Base-by-base conservation (phyloP, 306 rosid genomes). In the Rubus parviflorus region DNA sequence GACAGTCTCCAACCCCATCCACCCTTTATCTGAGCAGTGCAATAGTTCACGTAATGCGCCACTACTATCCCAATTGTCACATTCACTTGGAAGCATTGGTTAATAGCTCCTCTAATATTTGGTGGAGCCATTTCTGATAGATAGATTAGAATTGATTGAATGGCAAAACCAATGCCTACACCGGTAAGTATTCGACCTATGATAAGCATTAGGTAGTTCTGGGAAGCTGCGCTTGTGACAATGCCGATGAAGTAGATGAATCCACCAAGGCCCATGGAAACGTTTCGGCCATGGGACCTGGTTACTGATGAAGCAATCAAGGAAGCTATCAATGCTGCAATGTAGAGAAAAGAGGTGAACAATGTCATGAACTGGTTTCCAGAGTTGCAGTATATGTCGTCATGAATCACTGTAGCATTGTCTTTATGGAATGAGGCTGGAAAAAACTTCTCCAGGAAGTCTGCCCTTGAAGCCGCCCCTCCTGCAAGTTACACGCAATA, bases 41-140 rank as follows among this genome's bases (percentile, higher is more conserved):
- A 84, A 30, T 81, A 83, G 73, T 88, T 85, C 15, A 83, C 75
- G 1, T 83, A 74, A 68, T 85, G 83, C 6, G 85, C 89, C 1
- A 43, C 42, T 1, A 88, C 14, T 8, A 88, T 85, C 2, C 91
- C 89, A 3, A 85, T n/a, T 30, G 89, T 85, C 4, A 84, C 70
- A 48, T 84, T 76, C 81, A 87, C 20, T 75, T 87, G 90, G 73
- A 87, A 84, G 2, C 77, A 79, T 0, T 82, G 74, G 68, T 84
- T 87, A 8, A 87, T 77, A 6, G 88, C 88, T 81, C 90, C 90
- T 79, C 90, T 67, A 3, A 79, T 16, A 53, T 53, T 80, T 3
- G 86, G 61, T 3, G 88, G 88, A 17, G 90, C 88, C 85, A 84
- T 84, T 67, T 87, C 88, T 22, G 90, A 87, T 48, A 87, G 57